Percentiles rank a stretch among this genome's conserved stretches.
Conservation (phyloP, 257 asterid genomes). For the Solanum bukasovii region DNA sequence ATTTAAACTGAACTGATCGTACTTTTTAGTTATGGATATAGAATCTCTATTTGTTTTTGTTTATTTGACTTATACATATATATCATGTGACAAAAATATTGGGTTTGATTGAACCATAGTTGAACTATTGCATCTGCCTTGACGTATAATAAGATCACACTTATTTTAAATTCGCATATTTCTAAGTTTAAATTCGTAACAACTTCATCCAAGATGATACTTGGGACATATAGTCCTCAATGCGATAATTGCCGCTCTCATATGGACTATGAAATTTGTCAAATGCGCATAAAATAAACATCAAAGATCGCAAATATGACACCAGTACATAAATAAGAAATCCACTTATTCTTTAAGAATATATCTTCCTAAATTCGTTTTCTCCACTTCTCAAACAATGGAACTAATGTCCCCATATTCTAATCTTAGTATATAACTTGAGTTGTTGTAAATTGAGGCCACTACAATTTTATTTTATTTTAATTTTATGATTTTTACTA, state of each 20-base stretch:
- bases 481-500: too few relatives aligned
- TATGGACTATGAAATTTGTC: too few relatives aligned
- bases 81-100: background rate
- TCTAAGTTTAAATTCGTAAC: background rate
- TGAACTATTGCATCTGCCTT: rapidly evolving
- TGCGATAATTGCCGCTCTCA: background rate
- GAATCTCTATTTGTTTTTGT: background rate
- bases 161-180: too few relatives aligned
- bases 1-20: background rate
- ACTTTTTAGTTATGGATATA: background rate
- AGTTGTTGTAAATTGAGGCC: background rate
- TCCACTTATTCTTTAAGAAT: too few relatives aligned
- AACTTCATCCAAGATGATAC: too few relatives aligned
- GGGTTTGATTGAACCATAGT: background rate
- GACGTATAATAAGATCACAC: background rate
- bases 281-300: too few relatives aligned
- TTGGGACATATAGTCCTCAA: too few relatives aligned
- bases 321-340: too few relatives aligned
- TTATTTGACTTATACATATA: background rate
- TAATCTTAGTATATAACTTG: background rate
- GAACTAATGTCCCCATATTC: background rate
- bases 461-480: too few relatives aligned
- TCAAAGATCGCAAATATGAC: background rate
- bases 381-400: too few relatives aligned
- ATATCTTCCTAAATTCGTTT: too few relatives aligned